These are phyloP conservation scores for Aspergillus oerlinghausenensis DNA, from an alignment of 2,329 filamentous ascomycete species.

Conservation along the genomic window DNA sequence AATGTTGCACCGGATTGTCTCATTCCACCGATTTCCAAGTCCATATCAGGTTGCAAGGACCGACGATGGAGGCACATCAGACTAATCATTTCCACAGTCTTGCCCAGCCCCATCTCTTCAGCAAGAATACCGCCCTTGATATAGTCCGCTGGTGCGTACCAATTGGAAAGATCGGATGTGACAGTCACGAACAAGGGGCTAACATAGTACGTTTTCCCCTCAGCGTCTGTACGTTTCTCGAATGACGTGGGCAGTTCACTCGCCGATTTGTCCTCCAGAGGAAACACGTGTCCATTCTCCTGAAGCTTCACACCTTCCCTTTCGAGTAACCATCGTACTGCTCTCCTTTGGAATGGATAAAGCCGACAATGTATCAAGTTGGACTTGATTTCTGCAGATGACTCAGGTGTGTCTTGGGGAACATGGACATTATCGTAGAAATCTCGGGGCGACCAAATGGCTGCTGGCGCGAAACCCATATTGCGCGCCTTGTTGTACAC, in stretches of 20 bases:
- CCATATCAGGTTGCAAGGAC: slow-evolving; percentile 10
- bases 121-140: slow-evolving; percentile 45
- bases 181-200: slow-evolving; percentile 41
- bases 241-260: slow-evolving; percentile 37
- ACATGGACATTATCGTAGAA: slow-evolving; percentile 48
- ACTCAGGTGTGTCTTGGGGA: slow-evolving; percentile 29
- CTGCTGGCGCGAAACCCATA: slow-evolving; percentile 7
- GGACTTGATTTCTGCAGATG: slow-evolving; percentile 33
- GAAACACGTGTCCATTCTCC: slow-evolving; percentile 26
- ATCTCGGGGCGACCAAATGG: slow-evolving; percentile 34
- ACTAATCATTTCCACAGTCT: slow-evolving; percentile 47
- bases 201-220: slow-evolving; percentile 36
- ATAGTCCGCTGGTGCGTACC: slow-evolving; percentile 24
- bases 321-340: slow-evolving; percentile 43
- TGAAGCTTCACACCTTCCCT: slow-evolving; percentile 39
- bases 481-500: background rate
- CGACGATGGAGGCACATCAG: slow-evolving; percentile 41
- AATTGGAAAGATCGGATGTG: slow-evolving; percentile 33
- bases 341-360: slow-evolving; percentile 47
- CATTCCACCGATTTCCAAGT: slow-evolving; percentile 21
- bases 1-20: slow-evolving; percentile 51
- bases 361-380: slow-evolving; percentile 34
- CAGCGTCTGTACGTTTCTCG: slow-evolving; percentile 29
- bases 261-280: slow-evolving; percentile 4
- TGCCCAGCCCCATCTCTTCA: slow-evolving; percentile 49